A percentile compares a stretch with the other conserved stretches of the same genome.
phyloP scores from a whole-genome alignment of 2,329 filamentous ascomycete genomes.

The Didymella segeticola region DNA sequence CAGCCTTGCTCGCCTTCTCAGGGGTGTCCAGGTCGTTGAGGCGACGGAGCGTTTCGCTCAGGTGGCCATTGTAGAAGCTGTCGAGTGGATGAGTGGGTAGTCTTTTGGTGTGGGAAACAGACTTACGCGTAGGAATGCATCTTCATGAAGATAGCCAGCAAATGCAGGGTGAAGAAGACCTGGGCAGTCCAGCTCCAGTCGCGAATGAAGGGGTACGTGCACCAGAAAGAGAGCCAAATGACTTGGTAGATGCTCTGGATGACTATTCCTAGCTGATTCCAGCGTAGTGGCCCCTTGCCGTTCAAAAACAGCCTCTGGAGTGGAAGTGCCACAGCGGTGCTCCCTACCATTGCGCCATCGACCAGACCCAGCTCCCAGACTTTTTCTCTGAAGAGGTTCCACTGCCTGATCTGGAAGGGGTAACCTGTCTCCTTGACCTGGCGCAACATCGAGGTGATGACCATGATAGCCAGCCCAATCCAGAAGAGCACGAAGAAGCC shows the following conservation, averaged over 20 bases:
- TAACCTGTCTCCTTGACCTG: slow-evolving; percentile 94
- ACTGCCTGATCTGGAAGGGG: slow-evolving; percentile 84
- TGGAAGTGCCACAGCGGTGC: slow-evolving; percentile 73
- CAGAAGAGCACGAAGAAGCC: slow-evolving; percentile 99
- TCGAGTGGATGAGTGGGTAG: background rate
- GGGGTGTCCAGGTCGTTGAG: slow-evolving; percentile 81
- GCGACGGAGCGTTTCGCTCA: slow-evolving; percentile 84
- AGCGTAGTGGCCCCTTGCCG: slow-evolving; percentile 66
- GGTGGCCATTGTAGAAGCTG: slow-evolving; percentile 91
- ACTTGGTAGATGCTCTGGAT: slow-evolving; percentile 84
- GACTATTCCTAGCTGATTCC: slow-evolving; percentile 78
- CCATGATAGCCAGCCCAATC: slow-evolving; percentile 97
- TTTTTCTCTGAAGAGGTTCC: slow-evolving; percentile 86
- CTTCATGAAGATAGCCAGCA: slow-evolving; percentile 95
- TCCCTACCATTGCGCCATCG: slow-evolving; percentile 84
- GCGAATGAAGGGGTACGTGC: slow-evolving; percentile 80
- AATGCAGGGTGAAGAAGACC: slow-evolving; percentile 91
- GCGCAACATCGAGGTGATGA: slow-evolving; percentile 88
- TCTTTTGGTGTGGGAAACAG: background rate
- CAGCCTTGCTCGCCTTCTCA: slow-evolving; percentile 69
- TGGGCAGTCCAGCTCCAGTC: slow-evolving; percentile 97
- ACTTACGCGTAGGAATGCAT: slow-evolving; percentile 87
- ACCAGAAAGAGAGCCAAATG: slow-evolving; percentile 82
- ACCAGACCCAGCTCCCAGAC: slow-evolving; percentile 84
- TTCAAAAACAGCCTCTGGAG: slow-evolving; percentile 73